Conservation (phyloP, 306 rosid genomes). For the Biancaea sappan region DNA sequence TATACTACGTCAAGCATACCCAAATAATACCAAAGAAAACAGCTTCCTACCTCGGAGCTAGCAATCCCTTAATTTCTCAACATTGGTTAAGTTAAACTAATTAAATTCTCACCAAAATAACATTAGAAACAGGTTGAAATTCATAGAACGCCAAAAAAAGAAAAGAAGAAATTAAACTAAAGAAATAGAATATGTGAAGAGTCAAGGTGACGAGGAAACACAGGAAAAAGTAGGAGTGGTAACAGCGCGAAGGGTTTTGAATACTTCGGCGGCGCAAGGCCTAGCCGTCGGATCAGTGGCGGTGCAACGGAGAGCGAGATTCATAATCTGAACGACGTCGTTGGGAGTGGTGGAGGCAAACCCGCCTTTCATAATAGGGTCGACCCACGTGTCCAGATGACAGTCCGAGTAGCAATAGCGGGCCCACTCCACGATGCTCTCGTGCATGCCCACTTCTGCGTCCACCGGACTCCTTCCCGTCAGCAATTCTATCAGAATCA, state of each 20-base stretch:
- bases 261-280: constrained; percentile 66
- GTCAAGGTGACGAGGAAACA: constrained; percentile 27
- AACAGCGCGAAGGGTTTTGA: constrained; percentile 53
- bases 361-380: constrained; percentile 51
- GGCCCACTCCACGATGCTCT: constrained; percentile 83
- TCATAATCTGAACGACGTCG: constrained; percentile 75
- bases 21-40: constrained; percentile 46
- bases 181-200: background rate
- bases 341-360: constrained; percentile 30
- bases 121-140: background rate
- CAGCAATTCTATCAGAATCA: constrained; percentile 66
- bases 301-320: constrained; percentile 78
- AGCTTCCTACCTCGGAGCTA: too few relatives aligned
- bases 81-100: constrained; percentile 42
- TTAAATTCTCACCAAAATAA: constrained; percentile 23
- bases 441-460: constrained; percentile 45
- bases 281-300: constrained; percentile 76
- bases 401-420: constrained; percentile 79
- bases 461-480: constrained; percentile 76
- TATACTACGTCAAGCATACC: constrained; percentile 44
- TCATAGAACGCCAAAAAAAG: background rate
- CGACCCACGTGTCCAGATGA: constrained; percentile 78
- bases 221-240: constrained; percentile 40
- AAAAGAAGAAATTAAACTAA: background rate
- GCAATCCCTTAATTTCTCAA: constrained; percentile 44